Evolutionary conservation across 768 basidiomycete species (phyloP).

Genomic region (Russula earlei): DNA sequence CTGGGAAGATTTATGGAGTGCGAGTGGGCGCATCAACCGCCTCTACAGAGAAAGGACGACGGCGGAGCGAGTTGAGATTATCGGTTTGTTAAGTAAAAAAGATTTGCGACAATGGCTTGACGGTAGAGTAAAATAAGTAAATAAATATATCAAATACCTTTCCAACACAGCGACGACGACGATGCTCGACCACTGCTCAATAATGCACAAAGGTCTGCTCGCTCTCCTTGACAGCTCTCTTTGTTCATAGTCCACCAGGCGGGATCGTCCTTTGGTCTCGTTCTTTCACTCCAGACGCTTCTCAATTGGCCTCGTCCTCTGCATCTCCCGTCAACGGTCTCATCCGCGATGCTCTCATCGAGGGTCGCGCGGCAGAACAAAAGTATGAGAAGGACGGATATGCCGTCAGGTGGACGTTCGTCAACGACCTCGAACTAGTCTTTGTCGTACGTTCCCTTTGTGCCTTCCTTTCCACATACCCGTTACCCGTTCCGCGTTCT

Average conservation of each 20-base stretch:
- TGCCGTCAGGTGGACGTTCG: constrained; percentile 88
- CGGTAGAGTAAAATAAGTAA: constrained; percentile 26
- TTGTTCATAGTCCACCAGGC: constrained; percentile 36
- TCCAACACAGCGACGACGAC: neutral
- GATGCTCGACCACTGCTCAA: constrained; percentile 95
- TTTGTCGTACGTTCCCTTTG: constrained; percentile 65
- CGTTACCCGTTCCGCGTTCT: neutral
- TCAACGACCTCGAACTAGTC: constrained; percentile 91
- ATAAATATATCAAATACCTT: neutral
- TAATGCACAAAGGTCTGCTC: constrained; percentile 76
- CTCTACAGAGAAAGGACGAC: constrained; percentile 52
- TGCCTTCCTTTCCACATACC: neutral
- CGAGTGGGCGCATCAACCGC: constrained; percentile 78
- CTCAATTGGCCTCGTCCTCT: constrained; percentile 55
- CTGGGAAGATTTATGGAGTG: constrained; percentile 81
- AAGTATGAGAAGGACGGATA: constrained; percentile 93
- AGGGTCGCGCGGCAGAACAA: constrained; percentile 72
- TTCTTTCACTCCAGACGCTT: constrained; percentile 85
- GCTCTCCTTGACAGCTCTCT: neutral
- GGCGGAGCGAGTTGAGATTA: constrained; percentile 39
- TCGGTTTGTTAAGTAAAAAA: constrained; percentile 59
- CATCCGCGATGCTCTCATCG: constrained; percentile 85
- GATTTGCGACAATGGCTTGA: constrained; percentile 81
- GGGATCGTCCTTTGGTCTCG: constrained; percentile 92
- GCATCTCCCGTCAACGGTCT: constrained; percentile 82